These are phyloP conservation scores for Acer yangbiense DNA, from an alignment of 345 rosid genomes.

Conservation along the genomic window DNA sequence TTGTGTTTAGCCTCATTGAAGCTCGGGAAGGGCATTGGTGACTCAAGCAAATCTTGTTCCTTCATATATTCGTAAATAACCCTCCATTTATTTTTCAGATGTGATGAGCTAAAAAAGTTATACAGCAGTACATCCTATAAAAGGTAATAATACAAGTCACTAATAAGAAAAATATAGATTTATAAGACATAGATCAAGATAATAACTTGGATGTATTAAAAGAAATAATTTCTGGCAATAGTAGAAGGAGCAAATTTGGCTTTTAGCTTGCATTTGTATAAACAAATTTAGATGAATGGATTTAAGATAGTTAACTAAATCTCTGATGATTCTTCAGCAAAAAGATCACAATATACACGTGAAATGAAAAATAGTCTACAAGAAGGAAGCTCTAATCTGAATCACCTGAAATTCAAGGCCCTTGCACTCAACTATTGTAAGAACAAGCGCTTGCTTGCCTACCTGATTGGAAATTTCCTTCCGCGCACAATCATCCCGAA, in stretches of 20 bases:
- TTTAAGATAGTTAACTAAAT: neutral
- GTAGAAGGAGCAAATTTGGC: neutral
- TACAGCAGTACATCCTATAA: conserved; percentile 51
- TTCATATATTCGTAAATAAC: conserved; percentile 46
- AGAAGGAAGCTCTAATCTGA: neutral
- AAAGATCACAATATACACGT: neutral
- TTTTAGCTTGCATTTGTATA: neutral
- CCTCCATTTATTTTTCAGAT: conserved; percentile 49
- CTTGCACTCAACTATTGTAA: conserved; percentile 49
- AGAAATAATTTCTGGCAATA: neutral
- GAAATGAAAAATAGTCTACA: neutral
- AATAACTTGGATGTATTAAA: neutral
- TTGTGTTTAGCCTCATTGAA: conserved; percentile 42
- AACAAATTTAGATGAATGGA: neutral
- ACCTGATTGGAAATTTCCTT: conserved; percentile 32
- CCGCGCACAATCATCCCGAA: conserved; percentile 41
- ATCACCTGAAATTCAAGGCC: conserved; percentile 58
- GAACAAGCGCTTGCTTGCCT: conserved; percentile 53
- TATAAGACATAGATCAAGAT: neutral
- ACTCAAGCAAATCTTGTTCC: conserved; percentile 33
- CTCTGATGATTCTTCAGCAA: neutral
- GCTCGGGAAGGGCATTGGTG: conserved; percentile 25
- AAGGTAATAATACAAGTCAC: neutral
- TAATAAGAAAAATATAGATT: neutral
- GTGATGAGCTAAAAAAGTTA: conserved; percentile 55